Percentiles rank a stretch among this genome's conserved stretches.
phyloP scores from a whole-genome alignment of 2,329 filamentous ascomycete species.

The Calonectria pseudoturangicola region DNA sequence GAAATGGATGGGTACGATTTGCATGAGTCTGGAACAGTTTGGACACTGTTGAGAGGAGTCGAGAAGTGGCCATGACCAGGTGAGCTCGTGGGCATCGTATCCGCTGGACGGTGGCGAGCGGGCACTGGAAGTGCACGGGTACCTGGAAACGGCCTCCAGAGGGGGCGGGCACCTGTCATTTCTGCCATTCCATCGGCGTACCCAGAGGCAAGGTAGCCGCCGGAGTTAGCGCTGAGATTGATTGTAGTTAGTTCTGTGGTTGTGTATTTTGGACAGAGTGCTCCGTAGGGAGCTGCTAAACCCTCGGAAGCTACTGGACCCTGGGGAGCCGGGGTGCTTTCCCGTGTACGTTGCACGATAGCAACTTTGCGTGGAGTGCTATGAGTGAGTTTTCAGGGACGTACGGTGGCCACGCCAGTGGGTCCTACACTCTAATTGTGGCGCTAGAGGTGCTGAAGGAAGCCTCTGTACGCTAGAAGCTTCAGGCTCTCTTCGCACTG shows the following conservation, averaged over 20 bases:
- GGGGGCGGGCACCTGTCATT: slow-evolving; percentile 12
- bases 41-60: slow-evolving; percentile 41
- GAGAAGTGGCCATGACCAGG: slow-evolving; percentile 31
- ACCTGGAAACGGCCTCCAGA: slow-evolving; percentile 43
- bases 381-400: not conserved
- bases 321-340: slow-evolving; percentile 29
- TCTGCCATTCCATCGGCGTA: slow-evolving; percentile 13
- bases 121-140: slow-evolving; percentile 30
- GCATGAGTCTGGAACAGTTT: slow-evolving; percentile 36
- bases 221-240: slow-evolving; percentile 19
- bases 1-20: slow-evolving; percentile 16
- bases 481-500: slow-evolving; percentile 16
- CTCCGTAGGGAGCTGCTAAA: too few species aligned
- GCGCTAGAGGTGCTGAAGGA: slow-evolving; percentile 5
- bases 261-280: slow-evolving; percentile 7
- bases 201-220: slow-evolving; percentile 5
- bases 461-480: slow-evolving; percentile 12
- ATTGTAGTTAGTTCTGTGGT: not conserved
- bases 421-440: slow-evolving; percentile 1
- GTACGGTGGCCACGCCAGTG: not conserved
- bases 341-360: slow-evolving; percentile 36
- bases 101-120: slow-evolving; percentile 51
- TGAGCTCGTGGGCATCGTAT: slow-evolving; percentile 13
- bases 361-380: slow-evolving; percentile 39
- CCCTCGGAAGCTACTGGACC: not conserved